Evolutionary conservation across 192 early-diverging fungal genomes (phyloP), one percentile per base, ranked within the genome.

Genomic region (Globomyces pollinis-pini): DNA sequence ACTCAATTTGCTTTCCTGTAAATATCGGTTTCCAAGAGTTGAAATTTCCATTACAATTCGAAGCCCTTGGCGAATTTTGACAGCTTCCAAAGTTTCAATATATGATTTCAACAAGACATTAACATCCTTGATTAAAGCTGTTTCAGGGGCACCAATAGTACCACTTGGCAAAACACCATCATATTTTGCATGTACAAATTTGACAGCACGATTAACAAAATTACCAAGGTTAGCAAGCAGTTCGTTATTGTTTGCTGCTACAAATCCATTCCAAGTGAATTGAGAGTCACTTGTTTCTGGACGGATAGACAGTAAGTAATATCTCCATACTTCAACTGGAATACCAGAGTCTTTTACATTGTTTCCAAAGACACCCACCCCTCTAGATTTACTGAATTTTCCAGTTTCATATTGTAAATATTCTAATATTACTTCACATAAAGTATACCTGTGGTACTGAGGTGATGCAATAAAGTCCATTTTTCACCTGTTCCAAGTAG

Each of bases 351-450:
- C 88, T 49, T 82, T 82, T 16, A 89, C 94, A 74, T 93, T 91
- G 78, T 88, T 93, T 50, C 96, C 96, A 78, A 98, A 98, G 21
- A 99, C 94, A 57, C 96, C 96, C 30, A 94, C 84, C 41, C 87
- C 87, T 61, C 93, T 88, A 35, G 88, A 91, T 74, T 98, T 99
- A 38, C 90, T 94, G 78, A 99, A 99, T 70, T 98, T 98, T 55
- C 83, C 88, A 50, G 77, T 75, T 72, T 99, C 93, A 73, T 96
- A 99, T 68, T 99, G 90, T 50, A 97, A 82, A 62, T 96, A 99
- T 68, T 99, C 93, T 88, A 59, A 47, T 9, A 31, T 71, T 24
- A 21, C 28, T 18, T 34, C 7, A 50, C 2, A 51, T 45, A 24
- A 24, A 35, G 11, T 38, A n/a, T 73, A 90, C 88, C 88, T 34